These are phyloP conservation scores for Penicillium simplicissimum DNA, from an alignment of 495 filamentous ascomycete genomes.

Conservation along the genomic window DNA sequence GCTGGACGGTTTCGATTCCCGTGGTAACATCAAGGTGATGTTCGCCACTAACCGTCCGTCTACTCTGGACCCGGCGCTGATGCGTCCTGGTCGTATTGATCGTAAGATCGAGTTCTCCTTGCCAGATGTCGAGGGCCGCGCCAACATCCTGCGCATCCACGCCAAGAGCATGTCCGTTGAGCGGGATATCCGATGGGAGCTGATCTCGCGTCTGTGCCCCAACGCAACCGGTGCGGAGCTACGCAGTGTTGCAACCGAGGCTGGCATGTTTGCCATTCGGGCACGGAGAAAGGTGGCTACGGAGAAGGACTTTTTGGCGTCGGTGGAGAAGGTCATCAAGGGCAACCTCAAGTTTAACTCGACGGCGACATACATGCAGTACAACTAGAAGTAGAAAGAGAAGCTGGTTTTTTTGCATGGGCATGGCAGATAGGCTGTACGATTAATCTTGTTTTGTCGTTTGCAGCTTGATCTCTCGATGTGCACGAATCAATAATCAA, in stretches of 20 bases:
- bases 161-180: slow-evolving; percentile 99
- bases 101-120: slow-evolving; percentile 98
- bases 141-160: slow-evolving; percentile 97
- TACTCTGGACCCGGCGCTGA: slow-evolving; percentile 91
- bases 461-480: slow-evolving; percentile 15
- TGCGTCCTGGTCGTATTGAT: slow-evolving; percentile 97
- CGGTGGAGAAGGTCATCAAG: slow-evolving; percentile 99
- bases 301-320: slow-evolving; percentile 98
- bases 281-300: slow-evolving; percentile 96
- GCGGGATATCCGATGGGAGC: slow-evolving; percentile 97
- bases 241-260: slow-evolving; percentile 95
- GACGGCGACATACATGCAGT: slow-evolving; percentile 98
- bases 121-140: slow-evolving; percentile 92
- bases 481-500: slow-evolving; percentile 31
- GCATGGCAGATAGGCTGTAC: slow-evolving; percentile 27
- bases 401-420: slow-evolving; percentile 23
- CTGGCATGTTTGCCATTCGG: slow-evolving; percentile 98
- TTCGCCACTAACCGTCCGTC: slow-evolving; percentile 98
- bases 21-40: slow-evolving; percentile 99
- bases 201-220: slow-evolving; percentile 94
- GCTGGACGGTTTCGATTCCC: slow-evolving; percentile 93
- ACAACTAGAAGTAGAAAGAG: slow-evolving; percentile 74
- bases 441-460: slow-evolving; percentile 29
- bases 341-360: slow-evolving; percentile 99
- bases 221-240: slow-evolving; percentile 96